phyloP scores from a whole-genome alignment of 2,329 filamentous ascomycete genomes.

The Periconia digitata region DNA sequence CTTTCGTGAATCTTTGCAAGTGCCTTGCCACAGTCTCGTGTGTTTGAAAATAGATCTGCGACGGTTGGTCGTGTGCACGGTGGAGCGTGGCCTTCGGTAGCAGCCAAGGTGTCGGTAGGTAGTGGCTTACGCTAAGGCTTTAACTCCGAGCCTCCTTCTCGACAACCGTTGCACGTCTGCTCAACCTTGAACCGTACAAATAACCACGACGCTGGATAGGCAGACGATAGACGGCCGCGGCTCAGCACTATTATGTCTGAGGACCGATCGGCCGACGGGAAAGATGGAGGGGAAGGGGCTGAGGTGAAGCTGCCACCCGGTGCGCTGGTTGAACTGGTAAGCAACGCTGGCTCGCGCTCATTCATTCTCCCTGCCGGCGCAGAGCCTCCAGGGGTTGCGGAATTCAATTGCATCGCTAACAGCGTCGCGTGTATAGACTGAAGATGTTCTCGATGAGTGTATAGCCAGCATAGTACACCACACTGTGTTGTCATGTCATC shows the following conservation, averaged over 20 bases:
- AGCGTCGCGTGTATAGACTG: constrained; percentile 24
- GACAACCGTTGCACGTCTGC: constrained; percentile 14
- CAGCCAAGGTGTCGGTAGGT: background rate
- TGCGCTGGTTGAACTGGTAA: constrained; percentile 36
- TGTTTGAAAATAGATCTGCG: too few relatives aligned
- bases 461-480: constrained; percentile 78
- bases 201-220: constrained; percentile 14
- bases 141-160: constrained; percentile 13
- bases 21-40: too few relatives aligned
- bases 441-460: constrained; percentile 68
- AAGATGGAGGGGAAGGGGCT: constrained; percentile 26
- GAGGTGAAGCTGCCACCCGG: constrained; percentile 29
- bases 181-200: constrained; percentile 9
- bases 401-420: constrained; percentile 23
- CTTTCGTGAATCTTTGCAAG: too few relatives aligned
- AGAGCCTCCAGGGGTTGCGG: constrained; percentile 11
- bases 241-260: constrained; percentile 38
- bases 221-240: constrained; percentile 16
- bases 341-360: constrained; percentile 11
- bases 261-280: constrained; percentile 34
- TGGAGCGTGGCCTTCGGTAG: background rate
- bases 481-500: constrained; percentile 72
- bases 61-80: background rate
- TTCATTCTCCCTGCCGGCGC: constrained; percentile 7
- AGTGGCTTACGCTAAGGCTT: constrained; percentile 5